phyloP scores from a whole-genome alignment of 495 filamentous ascomycete genomes.

The Poronia punctata region DNA sequence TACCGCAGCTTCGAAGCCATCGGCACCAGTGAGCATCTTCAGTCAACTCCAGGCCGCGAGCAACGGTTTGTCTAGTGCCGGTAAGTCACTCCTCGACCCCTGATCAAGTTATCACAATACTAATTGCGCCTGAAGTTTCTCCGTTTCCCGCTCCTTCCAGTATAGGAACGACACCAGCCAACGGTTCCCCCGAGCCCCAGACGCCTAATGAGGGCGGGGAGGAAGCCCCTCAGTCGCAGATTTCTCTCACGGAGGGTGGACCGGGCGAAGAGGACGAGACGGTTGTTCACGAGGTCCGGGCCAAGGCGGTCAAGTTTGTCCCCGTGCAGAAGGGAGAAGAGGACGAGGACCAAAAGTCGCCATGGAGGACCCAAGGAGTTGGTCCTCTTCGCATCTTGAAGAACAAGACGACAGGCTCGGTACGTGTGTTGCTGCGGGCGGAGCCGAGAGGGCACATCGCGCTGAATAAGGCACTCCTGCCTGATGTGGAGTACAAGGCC shows the following conservation, averaged over 20 bases:
- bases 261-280: conserved; percentile 68
- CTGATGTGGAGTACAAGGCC: conserved; percentile 49
- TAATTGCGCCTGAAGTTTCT: conserved; percentile 30
- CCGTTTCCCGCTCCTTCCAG: conserved; percentile 45
- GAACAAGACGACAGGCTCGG: conserved; percentile 53
- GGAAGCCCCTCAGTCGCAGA: conserved; percentile 46
- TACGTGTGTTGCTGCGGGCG: conserved; percentile 58
- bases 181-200: conserved; percentile 54
- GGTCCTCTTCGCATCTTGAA: conserved; percentile 61
- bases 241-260: conserved; percentile 55
- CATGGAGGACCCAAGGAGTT: conserved; percentile 56
- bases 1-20: conserved; percentile 14
- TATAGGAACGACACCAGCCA: conserved; percentile 51
- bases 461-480: conserved; percentile 57
- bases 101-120: conserved; percentile 1
- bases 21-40: conserved; percentile 6
- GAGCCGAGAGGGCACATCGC: conserved; percentile 64
- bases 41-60: conserved; percentile 28
- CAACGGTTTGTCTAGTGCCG: conserved; percentile 36
- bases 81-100: conserved; percentile 22
- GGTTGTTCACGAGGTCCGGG: conserved; percentile 53
- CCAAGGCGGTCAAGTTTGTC: conserved; percentile 52
- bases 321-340: conserved; percentile 30
- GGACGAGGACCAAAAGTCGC: conserved; percentile 30
- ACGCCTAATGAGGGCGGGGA: conserved; percentile 47